A percentile compares a stretch with the other conserved stretches of the same genome.
Conservation (phyloP, 208 protist species). For the Wallacemonas sp. region DNA sequence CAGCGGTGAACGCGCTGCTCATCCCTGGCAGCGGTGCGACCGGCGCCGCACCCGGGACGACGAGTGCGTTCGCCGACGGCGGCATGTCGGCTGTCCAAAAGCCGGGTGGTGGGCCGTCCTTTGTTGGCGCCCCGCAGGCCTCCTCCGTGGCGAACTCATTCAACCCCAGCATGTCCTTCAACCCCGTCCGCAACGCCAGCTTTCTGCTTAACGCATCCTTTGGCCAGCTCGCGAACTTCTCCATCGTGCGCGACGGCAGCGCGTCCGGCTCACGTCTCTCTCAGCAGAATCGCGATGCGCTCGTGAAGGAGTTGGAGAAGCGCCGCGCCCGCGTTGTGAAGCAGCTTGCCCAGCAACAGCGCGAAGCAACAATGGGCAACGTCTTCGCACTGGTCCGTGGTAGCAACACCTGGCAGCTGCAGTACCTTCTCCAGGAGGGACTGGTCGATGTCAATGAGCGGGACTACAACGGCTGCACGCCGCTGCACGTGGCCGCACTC, state of each 20-base stretch:
- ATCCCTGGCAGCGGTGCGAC: not conserved
- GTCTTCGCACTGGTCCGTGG: constrained; percentile 84
- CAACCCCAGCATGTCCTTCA: constrained; percentile 12
- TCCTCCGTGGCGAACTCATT: constrained; percentile 2
- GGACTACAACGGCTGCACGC: constrained; percentile 90
- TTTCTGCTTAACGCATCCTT: constrained; percentile 19
- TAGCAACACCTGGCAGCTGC: constrained; percentile 76
- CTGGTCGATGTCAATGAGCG: constrained; percentile 74
- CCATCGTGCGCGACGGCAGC: constrained; percentile 24
- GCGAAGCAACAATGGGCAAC: constrained; percentile 62
- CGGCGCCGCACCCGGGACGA: too few relatives aligned
- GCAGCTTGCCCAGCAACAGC: constrained; percentile 50
- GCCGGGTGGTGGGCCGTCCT: too few relatives aligned
- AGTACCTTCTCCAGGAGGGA: constrained; percentile 66
- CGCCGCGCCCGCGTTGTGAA: constrained; percentile 54
- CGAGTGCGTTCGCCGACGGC: too few relatives aligned
- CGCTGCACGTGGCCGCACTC: constrained; percentile 79
- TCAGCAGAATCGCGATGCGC: constrained; percentile 48
- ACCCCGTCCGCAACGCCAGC: constrained; percentile 3
- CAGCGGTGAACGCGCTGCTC: not conserved
- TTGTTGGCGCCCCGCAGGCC: too few relatives aligned
- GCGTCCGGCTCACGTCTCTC: constrained; percentile 25
- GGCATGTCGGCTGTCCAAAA: too few relatives aligned
- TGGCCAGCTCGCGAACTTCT: constrained; percentile 13
- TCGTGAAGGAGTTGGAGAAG: constrained; percentile 74